These are phyloP conservation scores for Rhytidiadelphus loreus DNA, from an alignment of 225 moss, liverwort and hornwort species.

Conservation along the genomic window DNA sequence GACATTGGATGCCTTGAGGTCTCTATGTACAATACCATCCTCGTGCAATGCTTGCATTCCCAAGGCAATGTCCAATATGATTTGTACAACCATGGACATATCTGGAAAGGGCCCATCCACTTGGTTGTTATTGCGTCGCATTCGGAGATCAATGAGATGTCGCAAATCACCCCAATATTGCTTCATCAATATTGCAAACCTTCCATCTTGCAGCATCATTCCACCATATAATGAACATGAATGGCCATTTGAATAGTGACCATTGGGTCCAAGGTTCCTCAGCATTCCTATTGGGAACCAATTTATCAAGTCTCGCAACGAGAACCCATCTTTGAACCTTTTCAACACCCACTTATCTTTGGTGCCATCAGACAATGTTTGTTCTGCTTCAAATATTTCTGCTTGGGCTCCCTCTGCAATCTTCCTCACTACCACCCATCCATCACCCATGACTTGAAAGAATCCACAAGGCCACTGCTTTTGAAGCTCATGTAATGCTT, in stretches of 20 bases:
- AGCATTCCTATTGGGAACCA: rapidly evolving
- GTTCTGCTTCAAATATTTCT: background rate
- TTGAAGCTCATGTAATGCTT: rapidly evolving
- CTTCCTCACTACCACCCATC: background rate
- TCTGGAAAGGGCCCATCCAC: background rate
- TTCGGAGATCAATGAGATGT: rapidly evolving
- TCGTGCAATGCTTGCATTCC: background rate
- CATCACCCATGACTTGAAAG: background rate
- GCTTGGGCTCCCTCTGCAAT: rapidly evolving
- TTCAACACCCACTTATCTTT: background rate
- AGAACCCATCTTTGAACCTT: background rate
- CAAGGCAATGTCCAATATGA: background rate
- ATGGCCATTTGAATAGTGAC: background rate
- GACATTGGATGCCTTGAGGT: background rate
- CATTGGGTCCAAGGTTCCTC: rapidly evolving
- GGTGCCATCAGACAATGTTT: background rate
- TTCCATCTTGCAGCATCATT: background rate
- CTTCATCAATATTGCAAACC: background rate
- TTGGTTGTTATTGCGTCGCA: rapidly evolving
- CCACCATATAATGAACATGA: background rate
- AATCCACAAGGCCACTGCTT: background rate
- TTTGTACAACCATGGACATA: background rate
- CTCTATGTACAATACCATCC: background rate
- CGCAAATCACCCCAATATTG: background rate
- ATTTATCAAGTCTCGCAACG: rapidly evolving